Evolutionary conservation across 176 grass and related monocot genomes (phyloP).

Genomic region (Calamus simplicifolius): DNA sequence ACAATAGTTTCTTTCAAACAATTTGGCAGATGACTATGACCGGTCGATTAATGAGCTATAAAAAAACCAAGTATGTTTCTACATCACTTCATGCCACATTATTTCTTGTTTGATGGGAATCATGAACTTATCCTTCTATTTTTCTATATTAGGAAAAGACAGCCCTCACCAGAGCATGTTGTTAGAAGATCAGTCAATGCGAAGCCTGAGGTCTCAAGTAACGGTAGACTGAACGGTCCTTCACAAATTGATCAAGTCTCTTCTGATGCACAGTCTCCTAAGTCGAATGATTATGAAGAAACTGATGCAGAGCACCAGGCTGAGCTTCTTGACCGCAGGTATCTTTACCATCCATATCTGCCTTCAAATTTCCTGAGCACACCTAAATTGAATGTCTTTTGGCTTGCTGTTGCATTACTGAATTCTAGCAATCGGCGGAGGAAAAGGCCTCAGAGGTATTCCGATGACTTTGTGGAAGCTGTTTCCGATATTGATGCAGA

Average conservation of each 20-base stretch:
- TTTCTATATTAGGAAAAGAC: constrained; percentile 34
- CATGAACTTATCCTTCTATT: too few species aligned
- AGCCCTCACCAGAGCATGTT: constrained; percentile 48
- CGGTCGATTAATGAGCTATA: constrained; percentile 98
- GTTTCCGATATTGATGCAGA: constrained; percentile 41
- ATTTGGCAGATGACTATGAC: constrained; percentile 85
- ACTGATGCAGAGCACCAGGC: constrained; percentile 38
- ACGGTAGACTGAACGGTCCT: constrained; percentile 71
- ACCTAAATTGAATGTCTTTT: constrained; percentile 3
- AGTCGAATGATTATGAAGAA: constrained; percentile 65
- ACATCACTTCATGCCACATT: too few species aligned
- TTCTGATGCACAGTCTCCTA: constrained; percentile 39
- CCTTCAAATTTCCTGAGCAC: background rate
- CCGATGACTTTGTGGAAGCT: constrained; percentile 71
- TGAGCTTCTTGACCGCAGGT: constrained; percentile 67
- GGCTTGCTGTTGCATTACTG: background rate
- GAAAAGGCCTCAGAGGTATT: constrained; percentile 70
- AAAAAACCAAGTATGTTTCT: constrained; percentile 75
- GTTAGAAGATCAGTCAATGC: constrained; percentile 42
- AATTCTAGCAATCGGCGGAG: constrained; percentile 50
- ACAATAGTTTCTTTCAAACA: too few species aligned
- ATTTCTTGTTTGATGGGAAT: too few species aligned
- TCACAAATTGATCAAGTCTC: constrained; percentile 34
- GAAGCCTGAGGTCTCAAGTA: constrained; percentile 54
- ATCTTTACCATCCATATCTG: constrained; percentile 1